Base-by-base conservation (phyloP, 495 filamentous ascomycete genomes). In the Penicillium daleae region DNA sequence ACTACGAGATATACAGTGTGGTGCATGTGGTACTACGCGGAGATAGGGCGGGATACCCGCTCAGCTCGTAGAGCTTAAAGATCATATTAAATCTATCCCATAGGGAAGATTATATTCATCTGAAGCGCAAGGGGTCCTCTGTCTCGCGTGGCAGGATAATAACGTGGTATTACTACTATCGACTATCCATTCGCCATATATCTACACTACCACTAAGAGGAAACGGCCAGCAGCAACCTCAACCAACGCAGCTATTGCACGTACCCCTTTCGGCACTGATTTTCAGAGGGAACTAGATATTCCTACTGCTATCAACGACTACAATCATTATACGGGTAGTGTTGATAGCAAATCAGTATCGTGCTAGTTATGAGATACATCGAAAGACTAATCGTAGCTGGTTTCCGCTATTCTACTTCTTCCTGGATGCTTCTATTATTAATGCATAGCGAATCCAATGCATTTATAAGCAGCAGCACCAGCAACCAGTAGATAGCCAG, bases 141-240 rank as follows among this genome's bases (percentile, higher is more conserved):
- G n/a, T 21, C 2, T 48, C 22, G n/a, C n/a, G 4, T 48, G 13
- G 44, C n/a, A 48, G 44, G 44, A 48, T 48, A 48, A 48, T 24
- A 48, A 48, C 22, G 22, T 48, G 22, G 44, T 48, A 48, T 13
- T 48, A 24, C 10, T 48, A 48, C 44, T 48, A 48, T 48, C 44
- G 21, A 24, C 44, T 48, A 22, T 48, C 15, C n/a, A 48, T 48
- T 48, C 44, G 44, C 44, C 44, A 24, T 6, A 48, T 6, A 3
- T 21, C 2, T 26, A 22, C n/a, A 21, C 13, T 22, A 6, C 44
- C 22, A 48, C 44, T 7, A 48, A 48, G 44, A 17, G 44, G 17
- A 48, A 48, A n/a, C 44, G 44, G 44, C 44, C 44, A 48, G 0
- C n/a, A 26, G 5, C 1, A 48, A 48, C 44, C 15, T 48, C 44